Evolutionary conservation across 148 eudicot species (phyloP), one percentile per base, ranked within the genome.

Genomic region (Vaccinium darrowii): DNA sequence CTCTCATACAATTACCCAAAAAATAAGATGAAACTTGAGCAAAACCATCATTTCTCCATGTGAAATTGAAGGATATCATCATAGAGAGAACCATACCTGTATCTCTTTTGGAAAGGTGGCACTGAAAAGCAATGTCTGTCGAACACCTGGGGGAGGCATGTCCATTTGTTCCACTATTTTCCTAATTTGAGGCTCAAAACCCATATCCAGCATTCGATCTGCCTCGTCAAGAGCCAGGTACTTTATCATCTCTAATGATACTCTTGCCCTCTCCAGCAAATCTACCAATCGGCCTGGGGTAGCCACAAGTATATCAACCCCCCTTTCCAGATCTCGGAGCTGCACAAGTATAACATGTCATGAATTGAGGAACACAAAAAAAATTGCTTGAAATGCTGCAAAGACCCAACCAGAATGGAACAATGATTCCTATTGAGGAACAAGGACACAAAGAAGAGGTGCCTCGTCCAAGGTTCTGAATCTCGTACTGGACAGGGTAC

Each of bases 181-280:
- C 84, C 98, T 93, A 30, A 95, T 95, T 83, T 95, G 98, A 65
- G 98, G 98, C 84, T 95, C 98, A 89, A 95, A 95, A 47, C 98
- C 98, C 98, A 95, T 94, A 87, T 95, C 98, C 67, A 95, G 89
- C 98, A 95, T 94, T 76, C 98, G 90, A 82, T 95, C 98, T 67
- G 98, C 98, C 84, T 95, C 98, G 58, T 95, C 98, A 85, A 94
- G 98, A 60, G 97, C 98, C 85, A 95, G 87, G 81, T 95, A 95
- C 84, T 86, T 90, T 78, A 90, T 87, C 92, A 87, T 89, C 85
- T 92, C 88, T 57, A 95, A 86, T 33, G 95, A 93, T 39, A 93
- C 96, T 88, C 90, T 91, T 54, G 92, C 96, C 88, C 98, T 94
- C 90, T 95, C 98, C 74, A 95, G 94, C 84, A 94, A 89, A 88